Evolutionary conservation across 2,329 filamentous ascomycete genomes (phyloP), one percentile per base, ranked within the genome.

Genomic region (Microcyclospora tardicrescens): DNA sequence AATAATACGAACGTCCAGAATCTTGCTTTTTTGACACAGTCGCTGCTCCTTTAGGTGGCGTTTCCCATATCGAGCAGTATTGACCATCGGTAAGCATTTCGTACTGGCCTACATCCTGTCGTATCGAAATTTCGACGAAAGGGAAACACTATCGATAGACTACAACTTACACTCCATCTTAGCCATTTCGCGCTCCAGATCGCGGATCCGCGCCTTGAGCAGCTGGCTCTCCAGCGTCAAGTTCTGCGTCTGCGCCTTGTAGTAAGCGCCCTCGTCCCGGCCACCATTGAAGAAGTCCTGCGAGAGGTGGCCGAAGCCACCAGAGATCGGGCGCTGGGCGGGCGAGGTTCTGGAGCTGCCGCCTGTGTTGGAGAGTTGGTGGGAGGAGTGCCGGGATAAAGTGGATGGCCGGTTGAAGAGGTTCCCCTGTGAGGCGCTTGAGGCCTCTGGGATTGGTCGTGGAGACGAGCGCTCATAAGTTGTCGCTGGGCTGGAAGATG

Each of bases 181-280:
- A 24, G 19, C 19, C 19, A 24, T 24, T 8, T 24, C 19, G 19
- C 19, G 19, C 19, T 24, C 19, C 19, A 24, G 19, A 24, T 86
- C 81, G 28, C 79, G 70, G 42, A 86, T 82, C 35, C 83, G 71
- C 56, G 79, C 71, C 44, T 79, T 77, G 37, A 89, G 64, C 82
- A 89, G 86, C 60, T 87, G 82, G 49, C 87, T 89, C 63, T 87
- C 83, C 16, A 83, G 69, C 15, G 77, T 72, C 51, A 89, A 61
- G 62, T 76, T 85, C 60, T 84, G 80, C 1, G 81, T 84, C 61
- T 89, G 83, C 4, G 82, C 82, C 57, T 86, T 81, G 52, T 87
- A 87, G 57, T 85, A 86, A 1, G 79, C 78, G 46, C 72, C 78
- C 56, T 87, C 82, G 51, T 86, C 82, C 13, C 81, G 37, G 14